A percentile compares a stretch with the other conserved stretches of the same genome.
phyloP scores from a whole-genome alignment of 257 asterid genomes.

The Solanum sparsipilum region DNA sequence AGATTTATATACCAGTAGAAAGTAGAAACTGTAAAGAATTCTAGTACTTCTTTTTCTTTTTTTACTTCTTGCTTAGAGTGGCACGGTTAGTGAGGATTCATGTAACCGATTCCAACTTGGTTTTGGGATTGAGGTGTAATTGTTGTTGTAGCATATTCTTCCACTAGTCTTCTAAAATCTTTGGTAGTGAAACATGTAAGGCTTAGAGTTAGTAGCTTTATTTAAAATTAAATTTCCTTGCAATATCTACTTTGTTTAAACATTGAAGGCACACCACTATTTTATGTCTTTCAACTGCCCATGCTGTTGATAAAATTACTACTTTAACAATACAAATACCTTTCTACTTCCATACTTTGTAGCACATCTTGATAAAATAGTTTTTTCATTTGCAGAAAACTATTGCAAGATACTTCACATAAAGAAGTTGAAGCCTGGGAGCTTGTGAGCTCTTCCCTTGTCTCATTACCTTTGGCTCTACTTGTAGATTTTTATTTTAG shows the following conservation, averaged over 20 bases:
- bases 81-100: background rate
- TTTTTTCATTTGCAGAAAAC: slow-evolving; percentile 31
- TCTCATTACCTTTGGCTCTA: background rate
- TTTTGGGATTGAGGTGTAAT: background rate
- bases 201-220: background rate
- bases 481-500: background rate
- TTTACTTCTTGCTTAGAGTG: too few species aligned
- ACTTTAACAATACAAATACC: background rate
- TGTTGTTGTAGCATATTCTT: background rate
- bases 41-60: background rate
- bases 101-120: background rate
- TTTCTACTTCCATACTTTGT: background rate
- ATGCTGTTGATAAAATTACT: background rate
- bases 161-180: background rate
- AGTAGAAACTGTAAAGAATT: background rate
- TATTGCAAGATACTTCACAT: slow-evolving; percentile 23
- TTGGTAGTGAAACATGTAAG: background rate
- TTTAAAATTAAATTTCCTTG: background rate
- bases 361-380: background rate
- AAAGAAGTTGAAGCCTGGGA: slow-evolving; percentile 67
- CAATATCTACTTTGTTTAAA: background rate
- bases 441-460: slow-evolving; percentile 32
- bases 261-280: background rate
- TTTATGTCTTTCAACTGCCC: background rate
- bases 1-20: background rate